Evolutionary conservation across 345 rosid genomes (phyloP), one percentile per base, ranked within the genome.

Genomic region (Aurinia saxatilis): DNA sequence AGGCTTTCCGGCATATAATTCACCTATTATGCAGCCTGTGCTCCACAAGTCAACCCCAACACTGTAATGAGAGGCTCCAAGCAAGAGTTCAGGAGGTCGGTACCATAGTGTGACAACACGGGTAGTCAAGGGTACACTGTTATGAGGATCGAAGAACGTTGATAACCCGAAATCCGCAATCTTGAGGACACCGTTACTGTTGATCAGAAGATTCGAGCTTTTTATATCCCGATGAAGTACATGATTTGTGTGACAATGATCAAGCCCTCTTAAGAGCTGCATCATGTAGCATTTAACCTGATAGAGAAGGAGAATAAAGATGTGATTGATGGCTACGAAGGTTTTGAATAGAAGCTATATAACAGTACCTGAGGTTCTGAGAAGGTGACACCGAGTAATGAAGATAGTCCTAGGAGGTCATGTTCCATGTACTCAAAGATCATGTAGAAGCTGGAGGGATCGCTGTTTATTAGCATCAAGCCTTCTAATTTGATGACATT

Each of bases 371-470:
- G 91, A 44, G 93, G 78, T 70, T 92, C 95, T 0, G 84, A 66
- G 74, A 92, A 92, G 67, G 83, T 79, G 48, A 50, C 40, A 10
- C 91, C 85, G 21, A 93, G 91, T 66, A 82, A 72, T 12, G 98
- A 79, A 45, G 87, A 75, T 67, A 92, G 83, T 67, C 95, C 93
- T 9, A 86, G 80, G 53, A 92, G 93, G 70, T 92, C 98, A 71
- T 92, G 98, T 63, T 92, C 96, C 96, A 92, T 92, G 73, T 89
- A 92, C 73, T 92, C 98, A 21, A 92, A 86, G 65, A 92, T 77
- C 67, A 92, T 81, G 77, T 86, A 89, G 71, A 92, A 74, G 73
- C 66, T 81, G 63, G 84, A 81, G 10, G 91, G 78, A 42, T 73
- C 77, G 1, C 7, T 45, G 31, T 66, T 73, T 30, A 89, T 79